These are phyloP conservation scores for Vaccinium myrtillus DNA, from an alignment of 148 eudicot species.

Conservation along the genomic window DNA sequence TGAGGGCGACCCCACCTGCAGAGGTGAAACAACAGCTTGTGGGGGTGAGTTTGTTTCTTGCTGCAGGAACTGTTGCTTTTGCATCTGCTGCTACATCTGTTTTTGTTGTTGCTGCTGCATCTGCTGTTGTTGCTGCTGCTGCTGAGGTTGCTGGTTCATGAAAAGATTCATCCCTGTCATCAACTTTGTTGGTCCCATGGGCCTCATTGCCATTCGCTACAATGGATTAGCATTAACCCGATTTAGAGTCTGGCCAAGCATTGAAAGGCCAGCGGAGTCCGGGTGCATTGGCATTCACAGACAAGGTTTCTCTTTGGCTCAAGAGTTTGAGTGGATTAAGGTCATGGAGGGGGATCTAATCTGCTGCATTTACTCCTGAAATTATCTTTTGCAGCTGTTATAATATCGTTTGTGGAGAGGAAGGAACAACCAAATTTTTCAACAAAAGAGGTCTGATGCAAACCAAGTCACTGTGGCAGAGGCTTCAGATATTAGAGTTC, in stretches of 20 bases:
- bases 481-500: too few relatives aligned
- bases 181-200: conserved; percentile 76
- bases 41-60: conserved; percentile 49
- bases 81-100: conserved; percentile 8
- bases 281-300: conserved; percentile 33
- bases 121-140: not conserved
- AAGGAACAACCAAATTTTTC: too few relatives aligned
- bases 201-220: conserved; percentile 59
- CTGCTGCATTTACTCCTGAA: too few relatives aligned
- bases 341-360: too few relatives aligned
- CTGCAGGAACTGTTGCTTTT: not conserved
- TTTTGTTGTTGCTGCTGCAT: conserved; percentile 23
- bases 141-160: not conserved
- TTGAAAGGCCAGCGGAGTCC: conserved; percentile 69
- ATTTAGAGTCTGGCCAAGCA: conserved; percentile 58
- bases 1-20: too few relatives aligned
- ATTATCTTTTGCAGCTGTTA: too few relatives aligned
- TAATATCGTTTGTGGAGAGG: too few relatives aligned
- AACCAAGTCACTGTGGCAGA: too few relatives aligned
- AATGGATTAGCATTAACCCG: conserved; percentile 48
- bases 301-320: too few relatives aligned
- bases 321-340: too few relatives aligned
- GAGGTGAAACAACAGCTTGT: too few relatives aligned
- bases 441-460: too few relatives aligned
- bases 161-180: conserved; percentile 64